Base-by-base conservation (phyloP, 2,329 filamentous ascomycete species). In the Tolypocladium capitatum region DNA sequence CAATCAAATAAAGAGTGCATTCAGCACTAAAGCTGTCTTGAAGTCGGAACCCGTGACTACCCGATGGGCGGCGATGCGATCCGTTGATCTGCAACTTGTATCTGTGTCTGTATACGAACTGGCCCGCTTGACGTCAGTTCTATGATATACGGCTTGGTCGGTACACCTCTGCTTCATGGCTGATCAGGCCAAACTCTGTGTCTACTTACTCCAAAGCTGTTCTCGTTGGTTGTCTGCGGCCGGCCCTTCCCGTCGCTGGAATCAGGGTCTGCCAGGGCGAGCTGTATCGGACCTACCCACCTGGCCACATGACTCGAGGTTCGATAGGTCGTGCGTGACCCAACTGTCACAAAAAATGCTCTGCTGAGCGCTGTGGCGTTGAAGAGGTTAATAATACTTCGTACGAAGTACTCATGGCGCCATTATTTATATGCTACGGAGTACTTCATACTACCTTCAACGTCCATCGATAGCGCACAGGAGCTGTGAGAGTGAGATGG, bases 1-100 rank as follows among this genome's bases (percentile, higher is more conserved):
- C 63, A 64, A 60, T 61, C 60, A 49, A 51, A 53, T 55, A 58
- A 61, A 57, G 55, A 42, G 24, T 49, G 48, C 49, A 49, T 47
- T 46, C 24, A 33, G 47, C 46, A 40, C 14, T 27, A 44, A 45
- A n/a, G n/a, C 34, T 33, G 16, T 9, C 1, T 40, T 32, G 14
- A 9, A 31, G 6, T 5, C 14, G 4, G 4, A n/a, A 16, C 5
- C 4, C 9, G 38, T 28, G 38, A 42, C 9, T 30, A 8, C 9
- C 18, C n/a, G 9, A 28, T 28, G 24, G 8, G 38, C 5, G 5
- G 24, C 18, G 38, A 28, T 16, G 9, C 1, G n/a, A 20, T 9
- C 24, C 2, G 14, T 24, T 14, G 5, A 32, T 16, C 13, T 16
- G 31, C 7, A 6, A 13, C 31, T 32, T 32, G 13, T 14, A 5